Base-by-base conservation (phyloP, 2,329 filamentous ascomycete genomes). In the Aspergillus proliferans region DNA sequence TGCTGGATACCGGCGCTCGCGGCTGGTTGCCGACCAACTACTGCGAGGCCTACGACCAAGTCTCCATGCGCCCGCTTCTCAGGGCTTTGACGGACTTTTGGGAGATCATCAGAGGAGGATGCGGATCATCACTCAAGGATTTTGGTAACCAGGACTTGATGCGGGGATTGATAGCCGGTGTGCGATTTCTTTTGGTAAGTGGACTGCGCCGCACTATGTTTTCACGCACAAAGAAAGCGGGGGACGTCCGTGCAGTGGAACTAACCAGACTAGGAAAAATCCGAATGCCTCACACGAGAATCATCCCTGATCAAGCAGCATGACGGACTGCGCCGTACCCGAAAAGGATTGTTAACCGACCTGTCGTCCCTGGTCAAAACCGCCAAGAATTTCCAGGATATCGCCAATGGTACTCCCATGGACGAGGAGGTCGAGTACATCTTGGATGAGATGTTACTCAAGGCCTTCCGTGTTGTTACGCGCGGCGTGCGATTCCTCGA, bases 11-110 rank as follows among this genome's bases (percentile, higher is more conserved):
- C 2, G 92, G 92, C 22, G 86, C 87, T 45, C 81, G 93, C 58
- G 93, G 93, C 54, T 98, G 93, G 93, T 76, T 98, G 52, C 93
- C 93, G 2, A 98, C 93, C 7, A 98, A 98, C 70, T 98, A 97
- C 68, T 98, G 93, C 74, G 91, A 96, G 66, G 81, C 88, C 8
- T 98, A 96, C 67, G 88, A 96, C 57, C 89, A 92, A 42, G 82
- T 89, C 19, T 84, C 90, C 55, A 91, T 97, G 78, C 82, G 84
- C 47, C 90, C 83, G 54, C 77, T 98, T 19, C 76, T 98, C 33
- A 90, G 88, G 59, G 89, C 91, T 1, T 76, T 96, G 52, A 83
- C 93, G 12, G 88, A 93, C 64, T 90, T 97, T 53, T 96, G 91
- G 91, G 91, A 96, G 65, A 74, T 95, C 46, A 79, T 95, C 58